Conservation (phyloP, 805 yeast species). For the Ascoidea asiatica region DNA sequence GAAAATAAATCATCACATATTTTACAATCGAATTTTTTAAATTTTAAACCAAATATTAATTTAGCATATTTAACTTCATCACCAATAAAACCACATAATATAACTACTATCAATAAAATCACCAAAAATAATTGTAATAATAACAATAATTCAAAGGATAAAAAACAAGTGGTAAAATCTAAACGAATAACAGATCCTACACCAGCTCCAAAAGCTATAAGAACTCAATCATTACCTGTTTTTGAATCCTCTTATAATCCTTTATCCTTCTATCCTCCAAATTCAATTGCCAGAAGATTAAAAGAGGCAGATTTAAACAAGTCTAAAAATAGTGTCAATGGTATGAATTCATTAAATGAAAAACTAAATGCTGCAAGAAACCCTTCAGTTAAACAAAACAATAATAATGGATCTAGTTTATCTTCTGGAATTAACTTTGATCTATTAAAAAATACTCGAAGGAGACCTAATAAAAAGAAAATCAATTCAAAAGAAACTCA, state of each 20-base stretch:
- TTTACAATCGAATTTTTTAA: background rate
- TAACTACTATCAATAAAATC: background rate
- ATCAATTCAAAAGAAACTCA: background rate
- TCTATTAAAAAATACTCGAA: background rate
- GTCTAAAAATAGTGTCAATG: no score
- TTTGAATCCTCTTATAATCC: background rate
- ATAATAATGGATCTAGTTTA: background rate
- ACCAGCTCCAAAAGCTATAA: constrained; percentile 32
- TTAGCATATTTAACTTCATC: background rate
- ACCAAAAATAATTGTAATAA: no score
- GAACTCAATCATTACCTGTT: constrained; percentile 30
- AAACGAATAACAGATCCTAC: constrained; percentile 25
- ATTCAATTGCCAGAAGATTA: background rate
- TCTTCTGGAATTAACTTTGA: background rate
- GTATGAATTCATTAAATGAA: background rate
- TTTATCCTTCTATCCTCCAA: background rate
- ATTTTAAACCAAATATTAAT: background rate
- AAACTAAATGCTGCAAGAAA: background rate
- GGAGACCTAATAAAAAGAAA: background rate
- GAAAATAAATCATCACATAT: background rate
- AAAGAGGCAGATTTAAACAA: background rate
- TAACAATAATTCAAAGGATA: background rate
- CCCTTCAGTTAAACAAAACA: background rate
- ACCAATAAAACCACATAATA: background rate
- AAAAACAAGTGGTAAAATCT: no score